A percentile compares a stretch with the other conserved stretches of the same genome.
Conservation (phyloP, 1,139 yeast species). For the Blastobotrys malaysiensis region DNA sequence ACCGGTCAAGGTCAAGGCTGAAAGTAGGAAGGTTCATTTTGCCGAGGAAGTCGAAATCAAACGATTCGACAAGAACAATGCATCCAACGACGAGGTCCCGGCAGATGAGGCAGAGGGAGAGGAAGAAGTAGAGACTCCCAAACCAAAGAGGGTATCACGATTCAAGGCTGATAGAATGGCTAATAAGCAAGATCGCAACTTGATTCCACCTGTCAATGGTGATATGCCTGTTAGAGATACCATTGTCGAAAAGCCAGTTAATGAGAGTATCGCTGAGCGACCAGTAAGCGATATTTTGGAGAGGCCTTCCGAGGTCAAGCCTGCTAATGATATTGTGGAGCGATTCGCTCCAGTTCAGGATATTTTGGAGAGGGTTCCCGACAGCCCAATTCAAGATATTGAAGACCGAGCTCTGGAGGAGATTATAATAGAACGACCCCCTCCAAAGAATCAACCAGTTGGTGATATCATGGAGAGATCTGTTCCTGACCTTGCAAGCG, state of each 20-base stretch:
- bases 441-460: not conserved
- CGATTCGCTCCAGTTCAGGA: not conserved
- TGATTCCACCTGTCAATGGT: not conserved
- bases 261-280: conserved; percentile 11
- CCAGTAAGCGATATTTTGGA: conserved; percentile 11
- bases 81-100: conserved; percentile 1
- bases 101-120: conserved; percentile 18
- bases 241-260: conserved; percentile 11
- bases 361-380: not conserved
- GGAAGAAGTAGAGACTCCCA: conserved; percentile 13
- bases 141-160: conserved; percentile 26
- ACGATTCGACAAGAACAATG: conserved; percentile 25
- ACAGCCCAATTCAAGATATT: not conserved
- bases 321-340: not conserved
- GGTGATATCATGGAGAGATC: not conserved
- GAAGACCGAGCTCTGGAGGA: not conserved
- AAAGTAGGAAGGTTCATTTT: conserved; percentile 24
- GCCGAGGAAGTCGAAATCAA: conserved; percentile 33
- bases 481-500: too few relatives aligned
- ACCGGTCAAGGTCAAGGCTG: not conserved
- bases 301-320: not conserved
- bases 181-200: not conserved
- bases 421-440: not conserved
- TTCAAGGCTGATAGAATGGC: conserved; percentile 28
- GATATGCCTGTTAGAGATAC: not conserved